Base-by-base conservation (phyloP, 2,329 filamentous ascomycete genomes). In the Microascus cirrosus region DNA sequence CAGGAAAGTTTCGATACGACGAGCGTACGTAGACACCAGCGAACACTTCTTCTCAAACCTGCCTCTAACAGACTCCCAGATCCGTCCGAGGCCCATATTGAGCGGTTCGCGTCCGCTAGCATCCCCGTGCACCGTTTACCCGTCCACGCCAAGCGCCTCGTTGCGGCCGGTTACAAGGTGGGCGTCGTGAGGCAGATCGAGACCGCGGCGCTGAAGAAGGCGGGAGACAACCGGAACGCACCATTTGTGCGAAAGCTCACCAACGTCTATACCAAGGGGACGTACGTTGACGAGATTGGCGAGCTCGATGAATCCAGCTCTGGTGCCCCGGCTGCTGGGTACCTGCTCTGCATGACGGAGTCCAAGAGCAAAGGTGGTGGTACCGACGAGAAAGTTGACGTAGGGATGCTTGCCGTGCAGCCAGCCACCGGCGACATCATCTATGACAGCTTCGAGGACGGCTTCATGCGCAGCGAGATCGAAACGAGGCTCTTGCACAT, bases 181-280 rank as follows among this genome's bases (percentile, higher is more conserved):
- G 94, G 94, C 20, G 89, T 99, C 3, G 93, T 99, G 11, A 82
- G 93, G 32, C 94, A 99, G 71, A 78, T 96, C 32, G 94, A 99
- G 71, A 99, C 94, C 0, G 94, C 94, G 2, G 94, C 94, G 0
- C 75, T 99, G 60, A 99, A 99, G 70, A 95, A 95, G 62, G 94
- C 85, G 1, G 93, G 94, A 52, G 91, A 96, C 68, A 99, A 97
- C 70, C 84, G 90, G 59, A 96, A 96, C 67, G 83, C 91, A 0
- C 92, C 94, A 0, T 99, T 99, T 65, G 83, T 90, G 42, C 85
- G 94, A 39, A 94, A 95, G 65, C 83, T 99, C 65, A 97, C 94
- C 18, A 96, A 95, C 67, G 79, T 99, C 7, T 99, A 99, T 72
- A 99, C 94, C 10, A 99, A 97, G 70, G 94, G 92, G 51, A 99